Evolutionary conservation across 257 asterid genomes (phyloP), one percentile per base, ranked within the genome.

Genomic region (Perilla frutescens): DNA sequence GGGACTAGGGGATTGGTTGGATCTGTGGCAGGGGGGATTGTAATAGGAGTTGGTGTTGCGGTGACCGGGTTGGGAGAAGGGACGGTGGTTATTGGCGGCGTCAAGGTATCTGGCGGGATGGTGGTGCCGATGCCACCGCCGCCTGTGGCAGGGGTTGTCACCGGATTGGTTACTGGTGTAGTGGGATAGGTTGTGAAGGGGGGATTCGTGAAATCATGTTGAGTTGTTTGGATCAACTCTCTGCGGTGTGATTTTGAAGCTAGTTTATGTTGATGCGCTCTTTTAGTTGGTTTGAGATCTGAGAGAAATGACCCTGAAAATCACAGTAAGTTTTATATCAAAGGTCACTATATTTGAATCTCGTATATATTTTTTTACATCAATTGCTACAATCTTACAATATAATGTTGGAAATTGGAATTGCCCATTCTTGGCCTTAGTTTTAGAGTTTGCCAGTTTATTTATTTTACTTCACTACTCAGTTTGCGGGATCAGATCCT

Each of bases 121-220:
- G 55, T 57, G 64, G 55, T 15, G 77, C 37, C 4, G 37, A 2
- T 4, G 3, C 37, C 37, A 1, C 37, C 37, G 37, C 37, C 37
- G 37, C 12, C 64, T 84, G 85, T 59, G 86, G 79, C 76, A 12
- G 48, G 58, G 45, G 91, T 89, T 20, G 96, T 90, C 2, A 86
- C 88, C 10, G 93, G 97, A 75, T 88, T 90, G 3, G 89, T 85
- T 10, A 84, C 80, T 2, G 96, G 91, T 11, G 85, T 73, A 20
- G 87, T 48, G n/a, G 93, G 96, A 62, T 57, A 56, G 37, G 76
- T 68, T 4, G 80, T 70, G 31, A 76, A 40, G 11, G 85, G 79
- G 29, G 85, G 86, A 73, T 76, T 72, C 13, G 77, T 68, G 55
- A 51, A 68, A 55, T 84, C 88, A 66, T 81, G 89, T 55, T 76